A percentile compares a stretch with the other conserved stretches of the same genome.
Conservation (phyloP, 2,329 filamentous ascomycete genomes). For the Neopestalotiopsis sp. region DNA sequence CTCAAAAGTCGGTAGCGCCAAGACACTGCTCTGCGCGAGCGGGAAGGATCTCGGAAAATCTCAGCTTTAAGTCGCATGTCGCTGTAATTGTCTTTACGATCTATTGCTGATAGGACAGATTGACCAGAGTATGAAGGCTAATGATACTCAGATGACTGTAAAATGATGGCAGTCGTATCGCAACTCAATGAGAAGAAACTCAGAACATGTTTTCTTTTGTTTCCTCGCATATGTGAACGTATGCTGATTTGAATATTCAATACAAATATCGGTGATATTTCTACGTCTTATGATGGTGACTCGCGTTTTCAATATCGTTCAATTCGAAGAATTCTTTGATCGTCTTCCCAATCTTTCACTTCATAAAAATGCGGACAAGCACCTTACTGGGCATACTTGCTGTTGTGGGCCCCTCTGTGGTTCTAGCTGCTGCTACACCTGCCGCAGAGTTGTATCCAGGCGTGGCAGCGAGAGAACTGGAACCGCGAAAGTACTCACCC, state of each 20-base stretch:
- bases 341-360: not conserved
- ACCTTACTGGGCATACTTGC: not conserved
- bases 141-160: not conserved
- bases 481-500: not conserved
- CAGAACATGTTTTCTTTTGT: not conserved
- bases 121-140: not conserved
- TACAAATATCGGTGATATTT: not conserved
- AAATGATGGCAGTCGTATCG: not conserved
- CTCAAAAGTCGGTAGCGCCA: not conserved
- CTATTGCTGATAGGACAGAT: too few relatives aligned
- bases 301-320: not conserved
- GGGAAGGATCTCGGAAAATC: not conserved
- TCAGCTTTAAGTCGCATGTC: not conserved
- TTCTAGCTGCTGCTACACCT: not conserved
- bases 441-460: not conserved
- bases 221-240: not conserved
- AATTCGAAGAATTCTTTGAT: not conserved
- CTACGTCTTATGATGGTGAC: not conserved
- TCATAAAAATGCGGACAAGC: not conserved
- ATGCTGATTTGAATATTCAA: not conserved
- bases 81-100: not conserved
- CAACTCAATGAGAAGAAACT: too few relatives aligned
- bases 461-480: not conserved
- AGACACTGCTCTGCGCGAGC: not conserved
- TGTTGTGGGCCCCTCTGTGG: not conserved